Evolutionary conservation across 192 early-diverging fungal genomes (phyloP), one percentile per base, ranked within the genome.

Genomic region (Glomus cerebriforme): DNA sequence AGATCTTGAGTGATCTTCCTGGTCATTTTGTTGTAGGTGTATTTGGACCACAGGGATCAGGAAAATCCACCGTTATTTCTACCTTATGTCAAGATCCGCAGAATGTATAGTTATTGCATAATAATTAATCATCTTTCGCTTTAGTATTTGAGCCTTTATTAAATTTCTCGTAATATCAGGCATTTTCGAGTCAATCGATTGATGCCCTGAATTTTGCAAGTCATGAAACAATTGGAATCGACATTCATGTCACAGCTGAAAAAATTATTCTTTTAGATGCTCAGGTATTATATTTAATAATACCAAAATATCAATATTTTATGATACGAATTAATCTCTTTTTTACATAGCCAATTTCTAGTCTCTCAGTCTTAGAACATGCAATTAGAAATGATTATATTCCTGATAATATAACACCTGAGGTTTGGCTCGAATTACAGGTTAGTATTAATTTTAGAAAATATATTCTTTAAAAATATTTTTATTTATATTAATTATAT

Each of bases 11-110:
- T 27, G 91, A 92, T 64, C 69, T 82, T 34, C 88, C 91, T 31
- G 91, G 90, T 27, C 86, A 87, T 79, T 92, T 90, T 70, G 86
- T 92, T 45, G 80, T 92, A 27, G 91, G 91, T 22, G 87, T 91
- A 15, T 45, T 91, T 49, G 91, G 91, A 49, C 73, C 85, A 47
- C 88, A 88, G 81, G 87, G 89, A 31, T 87, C 85, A 22, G 91
- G 91, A 7, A 92, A 92, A 80, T 88, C 88, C 0, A 86, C 88
- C 4, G 43, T 92, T 26, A 60, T 92, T 34, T 91, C 91, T 27
- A 59, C 82, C 13, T 83, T 92, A 64, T 78, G 85, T 37, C 78
- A 83, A 45, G 49, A 78, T 22, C 71, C 83, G 3, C 66, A 68
- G 5, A 71, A 81, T 59, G 83, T 75, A 81, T 74, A 66, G 29